Evolutionary conservation across 2,329 filamentous ascomycete genomes (phyloP).

Genomic region (Rutstroemia sp.): DNA sequence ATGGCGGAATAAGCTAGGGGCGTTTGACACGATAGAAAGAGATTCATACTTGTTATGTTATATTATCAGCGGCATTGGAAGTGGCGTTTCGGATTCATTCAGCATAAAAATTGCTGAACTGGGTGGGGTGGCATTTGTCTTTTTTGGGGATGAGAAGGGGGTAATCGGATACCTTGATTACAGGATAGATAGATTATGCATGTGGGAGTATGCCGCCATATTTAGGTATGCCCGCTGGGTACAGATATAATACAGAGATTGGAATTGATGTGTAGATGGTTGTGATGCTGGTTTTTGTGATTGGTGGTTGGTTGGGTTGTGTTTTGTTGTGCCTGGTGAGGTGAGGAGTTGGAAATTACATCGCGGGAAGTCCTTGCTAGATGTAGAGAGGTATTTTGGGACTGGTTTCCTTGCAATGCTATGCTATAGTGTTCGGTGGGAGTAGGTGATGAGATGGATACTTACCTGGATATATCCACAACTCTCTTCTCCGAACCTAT

Average conservation of each 20-base stretch:
- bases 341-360: too few species aligned
- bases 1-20: neutral
- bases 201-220: neutral
- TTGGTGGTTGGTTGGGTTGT: too few species aligned
- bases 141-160: neutral
- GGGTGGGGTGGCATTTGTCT: neutral
- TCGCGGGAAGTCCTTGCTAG: too few species aligned
- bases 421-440: too few species aligned
- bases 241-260: neutral
- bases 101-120: neutral
- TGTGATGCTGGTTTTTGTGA: too few species aligned
- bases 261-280: too few species aligned
- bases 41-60: conserved; percentile 10
- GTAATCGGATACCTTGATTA: conserved; percentile 3
- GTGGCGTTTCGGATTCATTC: conserved; percentile 20
- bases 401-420: too few species aligned
- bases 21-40: neutral
- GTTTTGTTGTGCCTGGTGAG: too few species aligned
- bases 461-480: too few species aligned
- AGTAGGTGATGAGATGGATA: too few species aligned
- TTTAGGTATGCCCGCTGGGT: neutral
- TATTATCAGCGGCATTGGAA: conserved; percentile 21
- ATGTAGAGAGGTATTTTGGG: too few species aligned
- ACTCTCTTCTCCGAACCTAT: too few species aligned
- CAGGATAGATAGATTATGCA: conserved; percentile 6